These are phyloP conservation scores for Parafenestella ontariensis DNA, from an alignment of 2,329 filamentous ascomycete genomes.

Conservation along the genomic window DNA sequence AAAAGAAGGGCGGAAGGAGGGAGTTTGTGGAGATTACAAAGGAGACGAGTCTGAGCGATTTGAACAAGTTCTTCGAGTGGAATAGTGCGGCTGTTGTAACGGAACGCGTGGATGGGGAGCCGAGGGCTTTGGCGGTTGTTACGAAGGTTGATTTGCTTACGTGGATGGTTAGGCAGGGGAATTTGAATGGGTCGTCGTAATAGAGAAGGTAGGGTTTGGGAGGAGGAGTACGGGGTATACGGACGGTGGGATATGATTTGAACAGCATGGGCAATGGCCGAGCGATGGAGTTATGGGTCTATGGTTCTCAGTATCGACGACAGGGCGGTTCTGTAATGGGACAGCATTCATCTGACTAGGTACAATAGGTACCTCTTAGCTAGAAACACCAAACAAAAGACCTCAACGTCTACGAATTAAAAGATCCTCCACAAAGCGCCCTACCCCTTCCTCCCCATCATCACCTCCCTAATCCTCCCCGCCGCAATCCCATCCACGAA, in stretches of 20 bases:
- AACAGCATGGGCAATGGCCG: neutral
- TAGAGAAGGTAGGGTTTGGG: neutral
- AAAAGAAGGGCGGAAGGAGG: constrained; percentile 45
- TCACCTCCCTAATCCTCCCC: constrained; percentile 22
- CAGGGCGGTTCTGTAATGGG: too few species aligned
- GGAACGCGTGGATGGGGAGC: constrained; percentile 66
- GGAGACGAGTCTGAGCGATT: constrained; percentile 80
- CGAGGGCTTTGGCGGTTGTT: constrained; percentile 86
- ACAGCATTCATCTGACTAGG: constrained; percentile 2
- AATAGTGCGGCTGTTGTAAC: constrained; percentile 96
- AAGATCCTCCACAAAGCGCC: neutral
- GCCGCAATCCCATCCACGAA: constrained; percentile 42
- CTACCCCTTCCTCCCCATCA: constrained; percentile 16
- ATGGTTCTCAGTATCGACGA: neutral
- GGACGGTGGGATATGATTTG: neutral
- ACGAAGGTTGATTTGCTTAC: constrained; percentile 96
- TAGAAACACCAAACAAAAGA: constrained; percentile 1
- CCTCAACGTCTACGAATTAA: constrained; percentile 9
- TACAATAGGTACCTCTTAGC: neutral
- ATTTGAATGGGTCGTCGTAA: constrained; percentile 5
- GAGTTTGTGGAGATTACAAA: constrained; percentile 94
- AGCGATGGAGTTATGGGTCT: neutral
- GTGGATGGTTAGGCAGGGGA: constrained; percentile 73
- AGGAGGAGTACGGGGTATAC: neutral
- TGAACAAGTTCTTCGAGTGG: constrained; percentile 97